These are phyloP conservation scores for Fonsecaea pedrosoi DNA, from an alignment of 2,329 filamentous ascomycete species.

Conservation along the genomic window DNA sequence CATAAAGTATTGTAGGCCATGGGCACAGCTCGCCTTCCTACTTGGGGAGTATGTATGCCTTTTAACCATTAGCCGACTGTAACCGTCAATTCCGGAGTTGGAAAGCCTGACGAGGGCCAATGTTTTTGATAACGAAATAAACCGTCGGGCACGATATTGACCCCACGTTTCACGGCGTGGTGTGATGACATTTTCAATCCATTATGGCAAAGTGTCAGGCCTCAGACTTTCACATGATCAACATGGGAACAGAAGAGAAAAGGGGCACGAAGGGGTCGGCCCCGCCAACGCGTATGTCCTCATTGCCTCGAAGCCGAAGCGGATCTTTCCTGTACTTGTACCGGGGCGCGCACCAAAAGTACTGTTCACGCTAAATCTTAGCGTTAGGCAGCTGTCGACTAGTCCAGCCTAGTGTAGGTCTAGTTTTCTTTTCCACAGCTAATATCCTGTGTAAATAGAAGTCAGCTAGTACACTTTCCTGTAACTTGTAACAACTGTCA, in stretches of 20 bases:
- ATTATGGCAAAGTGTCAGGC: neutral
- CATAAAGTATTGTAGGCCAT: neutral
- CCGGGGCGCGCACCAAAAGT: too few species aligned
- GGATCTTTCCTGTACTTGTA: neutral
- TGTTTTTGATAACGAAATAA: neutral
- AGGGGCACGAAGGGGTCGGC: neutral
- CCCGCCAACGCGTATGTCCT: neutral
- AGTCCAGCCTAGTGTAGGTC: too few species aligned
- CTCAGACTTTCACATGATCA: neutral
- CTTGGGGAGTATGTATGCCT: neutral
- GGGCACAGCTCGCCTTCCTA: neutral
- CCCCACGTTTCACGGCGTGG: constrained; percentile 19
- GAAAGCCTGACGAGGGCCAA: neutral
- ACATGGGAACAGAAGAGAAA: neutral
- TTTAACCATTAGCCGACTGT: neutral
- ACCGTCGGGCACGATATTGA: neutral
- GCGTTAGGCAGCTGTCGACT: too few species aligned
- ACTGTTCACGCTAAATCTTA: too few species aligned
- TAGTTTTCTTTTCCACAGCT: too few species aligned
- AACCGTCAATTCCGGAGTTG: constrained; percentile 4
- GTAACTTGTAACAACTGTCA: too few species aligned
- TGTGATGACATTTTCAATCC: constrained; percentile 2
- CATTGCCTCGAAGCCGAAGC: neutral
- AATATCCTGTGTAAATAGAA: too few species aligned
- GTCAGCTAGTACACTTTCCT: too few species aligned